Evolutionary conservation across 768 basidiomycete species (phyloP), one percentile per base, ranked within the genome.

Genomic region (Gelatoporia subvermispora): DNA sequence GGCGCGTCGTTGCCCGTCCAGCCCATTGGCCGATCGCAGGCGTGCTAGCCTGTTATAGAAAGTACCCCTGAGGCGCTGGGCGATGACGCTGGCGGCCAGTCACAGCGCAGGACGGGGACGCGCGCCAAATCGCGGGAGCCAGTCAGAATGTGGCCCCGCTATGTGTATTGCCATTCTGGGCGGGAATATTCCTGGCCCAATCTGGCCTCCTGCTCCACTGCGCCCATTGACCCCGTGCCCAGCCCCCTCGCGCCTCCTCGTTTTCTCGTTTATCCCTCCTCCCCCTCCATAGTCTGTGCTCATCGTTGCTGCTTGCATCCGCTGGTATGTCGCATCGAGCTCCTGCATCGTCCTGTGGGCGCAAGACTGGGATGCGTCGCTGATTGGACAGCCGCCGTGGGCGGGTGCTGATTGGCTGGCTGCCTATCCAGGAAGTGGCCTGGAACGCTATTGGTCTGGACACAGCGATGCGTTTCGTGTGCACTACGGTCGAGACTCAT

Each of bases 391-490:
- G 47, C 44, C 28, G 43, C 47, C 48, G 49, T 38, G n/a, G 28
- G 23, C 16, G 48, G 21, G 11, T 35, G 49, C 54, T 49, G 50
- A 63, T 64, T 62, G 63, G 60, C 55, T 55, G 38, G 41, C 44
- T n/a, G 45, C 18, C 21, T 15, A 20, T 21, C 28, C 24, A 35
- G 50, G 47, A 31, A 34, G 44, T 24, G 55, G 51, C 49, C 55
- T 53, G 57, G 57, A 54, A 41, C 49, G 51, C 50, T 50, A 55
- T 59, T 61, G 55, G 60, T 49, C 57, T 61, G 57, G 60, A 48
- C 55, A 42, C 52, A 36, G 35, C 43, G 21, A 22, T 49, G 39
- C 37, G 28, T 9, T 20, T 38, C 46, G 46, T 47, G 46, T 47
- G 46, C 23, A 20, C 46, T 41, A 52, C 45, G 53, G 60, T 58